Evolutionary conservation across 2,329 filamentous ascomycete genomes (phyloP), one percentile per base, ranked within the genome.

Genomic region (Colletotrichum tropicale): DNA sequence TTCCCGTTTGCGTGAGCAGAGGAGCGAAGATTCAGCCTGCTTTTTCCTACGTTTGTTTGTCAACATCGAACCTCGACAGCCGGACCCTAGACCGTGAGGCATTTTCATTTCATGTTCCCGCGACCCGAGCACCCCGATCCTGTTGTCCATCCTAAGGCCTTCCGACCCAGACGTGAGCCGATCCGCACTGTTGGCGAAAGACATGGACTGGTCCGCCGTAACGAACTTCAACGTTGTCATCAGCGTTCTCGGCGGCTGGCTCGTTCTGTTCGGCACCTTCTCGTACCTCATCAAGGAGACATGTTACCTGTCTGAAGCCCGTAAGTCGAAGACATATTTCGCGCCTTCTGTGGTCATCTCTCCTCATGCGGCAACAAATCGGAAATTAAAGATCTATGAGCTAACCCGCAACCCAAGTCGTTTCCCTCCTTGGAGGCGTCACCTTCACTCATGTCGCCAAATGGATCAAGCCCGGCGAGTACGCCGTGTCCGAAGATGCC

Each of bases 261-360:
- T 98, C 77, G 95, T 95, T 0, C 79, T 98, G 16, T 98, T 98
- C 81, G 96, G 95, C 6, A 87, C 98, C 60, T 95, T 98, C 1
- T 98, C 95, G 1, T 98, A 96, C 82, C 89, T 98, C n/a, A 89
- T 95, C 82, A 98, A 98, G 82, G 96, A 98, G 85, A 94, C 92
- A 74, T 96, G 95, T 82, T 98, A 98, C 83, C 89, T 98, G 1
- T 98, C 95, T 2, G 96, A 98, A 89, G 95, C 96, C 67, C 87
- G 95, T 96, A 87, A 83, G 94, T 91, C n/a, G n/a, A 48, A 48
- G 43, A 7, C 43, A 13, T 3, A 3, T 21, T 3, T 4, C 4
- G 3, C 10, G 3, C 43, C n/a, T 13, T 48, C 5, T 48, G 43
- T 2, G 18, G n/a, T 2, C 7, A 48, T n/a, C 9, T 43, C n/a